Base-by-base conservation (phyloP, 352 stramenopile species). In the Globisporangium sylvaticum region DNA sequence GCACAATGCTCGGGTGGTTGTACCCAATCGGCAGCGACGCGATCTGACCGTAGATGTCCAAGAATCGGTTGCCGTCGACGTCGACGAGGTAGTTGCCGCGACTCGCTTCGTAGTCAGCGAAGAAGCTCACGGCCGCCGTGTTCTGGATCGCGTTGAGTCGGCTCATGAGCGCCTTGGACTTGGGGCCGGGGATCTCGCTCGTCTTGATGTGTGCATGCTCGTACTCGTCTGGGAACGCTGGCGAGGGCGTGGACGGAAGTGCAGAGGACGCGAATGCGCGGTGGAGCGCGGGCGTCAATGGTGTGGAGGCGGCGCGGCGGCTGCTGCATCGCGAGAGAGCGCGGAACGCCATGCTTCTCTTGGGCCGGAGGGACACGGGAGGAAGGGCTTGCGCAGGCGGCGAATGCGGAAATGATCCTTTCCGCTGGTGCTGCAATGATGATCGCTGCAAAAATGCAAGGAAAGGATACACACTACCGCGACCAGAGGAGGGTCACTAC, bases 21-120 rank as follows among this genome's bases (percentile, higher is more conserved):
- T 95, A 95, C n/a, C 87, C 87, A 25, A 95, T 77, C 3, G 85
- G 85, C 29, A 95, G 74, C 56, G 87, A 95, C 65, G 85, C 83
- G 69, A 95, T 95, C 65, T 95, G 87, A 39, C 81, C 86, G 69
- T 91, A 95, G 37, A 95, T 81, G 56, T 95, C 87, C 22, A 95
- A 73, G 62, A 89, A 92, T 44, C 82, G 83, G 68, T 95, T 95
- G 60, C 85, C 87, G 44, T 95, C 87, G 25, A 94, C 83, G 62
- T 95, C 87, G 22, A 94, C 87, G 50, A 95, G 75, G 72, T 95
- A 95, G 75, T 95, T 95, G 66, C 87, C 87, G 24, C 73, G 79
- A 63, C 85, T 94, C 53, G 75, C 74, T 10, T 73, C 76, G 62
- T 95, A 95, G 70, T 93, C 83, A 2, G 76, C 87, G 37, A 95